Conservation (phyloP, 108 stramenopile genomes). For the Stephanodiscus minutulus region DNA sequence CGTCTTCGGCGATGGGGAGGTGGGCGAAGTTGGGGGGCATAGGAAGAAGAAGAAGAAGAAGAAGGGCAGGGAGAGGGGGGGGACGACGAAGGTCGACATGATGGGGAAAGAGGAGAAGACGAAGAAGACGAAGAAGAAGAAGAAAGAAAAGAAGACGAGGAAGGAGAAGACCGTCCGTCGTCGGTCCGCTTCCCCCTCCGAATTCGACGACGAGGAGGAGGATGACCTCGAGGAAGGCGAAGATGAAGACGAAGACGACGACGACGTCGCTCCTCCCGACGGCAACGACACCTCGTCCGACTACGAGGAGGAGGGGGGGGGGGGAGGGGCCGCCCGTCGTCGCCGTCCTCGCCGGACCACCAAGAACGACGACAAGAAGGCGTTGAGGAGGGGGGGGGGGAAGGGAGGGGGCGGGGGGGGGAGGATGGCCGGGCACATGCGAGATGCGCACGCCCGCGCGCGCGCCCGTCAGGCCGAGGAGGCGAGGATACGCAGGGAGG, state of each 20-base stretch:
- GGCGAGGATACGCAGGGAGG: constrained; percentile 74
- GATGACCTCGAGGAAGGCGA: constrained; percentile 20
- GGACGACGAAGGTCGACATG: too few species aligned
- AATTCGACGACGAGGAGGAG: constrained; percentile 3
- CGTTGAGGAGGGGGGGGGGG: constrained; percentile 1
- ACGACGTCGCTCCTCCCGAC: background rate
- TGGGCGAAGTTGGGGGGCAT: too few species aligned
- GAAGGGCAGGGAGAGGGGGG: background rate
- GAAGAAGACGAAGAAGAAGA: constrained; percentile 6
- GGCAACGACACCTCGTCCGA: constrained; percentile 2
- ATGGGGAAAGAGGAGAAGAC: background rate
- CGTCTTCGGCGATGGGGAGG: too few species aligned
- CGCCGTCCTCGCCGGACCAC: background rate
- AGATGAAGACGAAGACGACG: background rate
- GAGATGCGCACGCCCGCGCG: constrained; percentile 47
- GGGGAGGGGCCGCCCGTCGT: too few species aligned
- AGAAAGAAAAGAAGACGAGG: background rate
- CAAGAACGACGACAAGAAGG: background rate
- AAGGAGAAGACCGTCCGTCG: too few species aligned
- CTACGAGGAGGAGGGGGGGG: constrained; percentile 4
- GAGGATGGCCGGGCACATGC: constrained; percentile 49
- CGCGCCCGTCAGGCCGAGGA: constrained; percentile 76
- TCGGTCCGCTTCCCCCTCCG: too few species aligned
- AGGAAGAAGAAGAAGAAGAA: background rate
- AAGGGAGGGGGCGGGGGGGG: constrained; percentile 6